Percentiles rank a stretch among this genome's conserved stretches.
These are phyloP conservation scores for Neoascochyta sp. DNA, from an alignment of 2,329 filamentous ascomycete genomes.

Conservation along the genomic window DNA sequence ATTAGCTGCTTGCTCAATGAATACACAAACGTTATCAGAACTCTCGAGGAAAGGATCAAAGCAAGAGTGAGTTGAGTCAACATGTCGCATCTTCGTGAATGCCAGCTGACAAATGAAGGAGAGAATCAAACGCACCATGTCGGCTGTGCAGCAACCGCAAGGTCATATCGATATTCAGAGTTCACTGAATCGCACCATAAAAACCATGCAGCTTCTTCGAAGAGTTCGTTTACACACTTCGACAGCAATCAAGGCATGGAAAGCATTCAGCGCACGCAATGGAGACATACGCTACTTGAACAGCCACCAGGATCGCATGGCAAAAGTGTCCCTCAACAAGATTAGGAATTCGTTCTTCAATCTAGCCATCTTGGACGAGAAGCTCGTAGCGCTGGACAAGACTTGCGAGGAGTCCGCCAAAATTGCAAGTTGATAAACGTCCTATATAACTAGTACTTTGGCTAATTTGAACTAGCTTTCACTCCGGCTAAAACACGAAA, in stretches of 20 bases:
- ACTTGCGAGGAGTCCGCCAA: slow-evolving; percentile 1
- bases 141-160: not conserved
- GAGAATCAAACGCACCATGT: slow-evolving; percentile 2
- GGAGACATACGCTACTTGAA: slow-evolving; percentile 12
- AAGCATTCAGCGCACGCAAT: slow-evolving; percentile 4
- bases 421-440: slow-evolving; percentile 1
- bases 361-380: slow-evolving; percentile 4
- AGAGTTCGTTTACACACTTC: slow-evolving; percentile 4
- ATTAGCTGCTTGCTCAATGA: slow-evolving; percentile 3
- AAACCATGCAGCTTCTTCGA: slow-evolving; percentile 6
- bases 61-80: slow-evolving; percentile 4
- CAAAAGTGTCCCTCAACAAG: slow-evolving; percentile 1
- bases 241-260: slow-evolving; percentile 2
- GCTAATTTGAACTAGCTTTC: no score
- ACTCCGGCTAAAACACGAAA: no score
- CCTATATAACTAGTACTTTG: no score
- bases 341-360: slow-evolving; percentile 10
- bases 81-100: not conserved
- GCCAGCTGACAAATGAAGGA: not conserved
- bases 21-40: slow-evolving; percentile 5
- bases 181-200: slow-evolving; percentile 4
- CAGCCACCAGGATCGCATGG: slow-evolving; percentile 1
- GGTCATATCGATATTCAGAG: not conserved
- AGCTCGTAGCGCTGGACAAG: not conserved
- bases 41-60: slow-evolving; percentile 4